Base-by-base conservation (phyloP, 495 filamentous ascomycete species). In the Amniculicola lignicola region DNA sequence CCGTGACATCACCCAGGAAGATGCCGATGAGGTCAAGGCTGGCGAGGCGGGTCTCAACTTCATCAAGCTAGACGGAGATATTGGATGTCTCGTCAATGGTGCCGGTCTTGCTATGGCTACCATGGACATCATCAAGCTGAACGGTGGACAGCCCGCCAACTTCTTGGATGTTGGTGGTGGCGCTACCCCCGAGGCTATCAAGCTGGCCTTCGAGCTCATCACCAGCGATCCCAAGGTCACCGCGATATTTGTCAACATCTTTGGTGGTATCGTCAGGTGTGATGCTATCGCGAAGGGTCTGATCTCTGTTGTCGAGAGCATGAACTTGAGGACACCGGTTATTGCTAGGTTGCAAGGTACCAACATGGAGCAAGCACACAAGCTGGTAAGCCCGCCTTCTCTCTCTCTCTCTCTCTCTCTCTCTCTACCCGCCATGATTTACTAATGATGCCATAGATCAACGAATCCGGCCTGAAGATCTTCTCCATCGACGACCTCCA, bases 71-170 rank as follows among this genome's bases (percentile, higher is more conserved):
- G 94, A 96, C 72, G 93, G 93, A 70, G 93, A 98, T 72, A 98
- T 98, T 71, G 93, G 93, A 69, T 98, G 93, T 78, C 79, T 98
- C 57, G 93, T 98, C 76, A 98, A 98, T 74, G 93, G 93, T 71
- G 93, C 93, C 62, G 93, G 93, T 77, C 86, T 98, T 53, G 93
- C 93, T 70, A 98, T 98, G 93, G 93, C 93, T 50, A 98, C 93
- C 63, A 98, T 98, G 93, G 93, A 98, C 74, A 97, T 98, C 75
- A 98, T 98, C 81, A 98, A 98, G 81, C 83, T 98, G 23, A 98
- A 98, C 77, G 93, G 93, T 67, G 93, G 93, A 46, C 79, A 80
- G 67, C 93, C 93, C 47, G 93, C 93, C 54, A 98, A 98, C 81
- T 98, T 98, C 86, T 80, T 98, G 54, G 93, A 98, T 70, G 94